These are phyloP conservation scores for Penicillium sp. DNA, from an alignment of 2,329 filamentous ascomycete species.

Conservation along the genomic window DNA sequence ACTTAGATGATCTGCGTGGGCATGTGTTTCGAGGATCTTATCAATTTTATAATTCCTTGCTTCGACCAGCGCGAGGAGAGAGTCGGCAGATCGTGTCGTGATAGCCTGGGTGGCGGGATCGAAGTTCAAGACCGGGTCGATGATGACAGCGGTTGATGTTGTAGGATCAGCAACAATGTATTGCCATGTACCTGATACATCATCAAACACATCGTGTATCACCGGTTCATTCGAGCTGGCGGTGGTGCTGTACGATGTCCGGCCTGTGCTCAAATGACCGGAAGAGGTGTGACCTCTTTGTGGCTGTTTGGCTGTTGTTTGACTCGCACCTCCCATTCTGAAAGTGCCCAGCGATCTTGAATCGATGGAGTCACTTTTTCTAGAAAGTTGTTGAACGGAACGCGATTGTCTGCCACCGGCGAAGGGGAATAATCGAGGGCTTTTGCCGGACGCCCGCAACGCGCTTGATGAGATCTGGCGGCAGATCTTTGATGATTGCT, in stretches of 20 bases:
- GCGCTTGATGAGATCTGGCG: not conserved
- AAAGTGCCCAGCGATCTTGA: not conserved
- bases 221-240: not conserved
- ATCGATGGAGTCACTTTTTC: not conserved
- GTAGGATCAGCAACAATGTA: slow-evolving; percentile 60
- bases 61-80: slow-evolving; percentile 48
- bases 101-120: slow-evolving; percentile 49
- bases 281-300: not conserved
- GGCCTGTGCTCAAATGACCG: not conserved
- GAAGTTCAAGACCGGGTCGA: slow-evolving; percentile 64
- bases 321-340: not conserved
- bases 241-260: slow-evolving; percentile 10
- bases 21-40: slow-evolving; percentile 63
- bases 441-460: not conserved
- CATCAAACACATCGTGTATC: slow-evolving; percentile 39
- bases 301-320: too few species aligned
- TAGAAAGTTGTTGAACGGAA: not conserved
- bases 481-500: not conserved
- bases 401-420: not conserved
- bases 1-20: slow-evolving; percentile 56
- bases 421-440: not conserved
- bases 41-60: slow-evolving; percentile 52
- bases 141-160: slow-evolving; percentile 55
- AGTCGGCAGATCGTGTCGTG: slow-evolving; percentile 56
- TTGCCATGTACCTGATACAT: slow-evolving; percentile 59